Conservation (phyloP, 768 basidiomycete genomes). For the Tricholomella constricta region DNA sequence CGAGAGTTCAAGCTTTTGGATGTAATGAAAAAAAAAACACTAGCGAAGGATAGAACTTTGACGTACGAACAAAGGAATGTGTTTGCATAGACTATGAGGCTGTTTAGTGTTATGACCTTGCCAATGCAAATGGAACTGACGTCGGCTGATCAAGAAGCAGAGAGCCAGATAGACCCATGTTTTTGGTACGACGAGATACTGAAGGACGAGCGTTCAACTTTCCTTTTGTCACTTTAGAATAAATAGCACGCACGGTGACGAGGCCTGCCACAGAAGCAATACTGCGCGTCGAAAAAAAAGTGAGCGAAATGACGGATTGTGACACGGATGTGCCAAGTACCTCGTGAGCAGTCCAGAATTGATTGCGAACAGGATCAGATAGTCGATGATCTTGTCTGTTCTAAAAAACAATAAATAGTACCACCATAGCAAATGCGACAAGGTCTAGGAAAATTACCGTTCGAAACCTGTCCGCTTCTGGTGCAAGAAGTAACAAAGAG, state of each 20-base stretch:
- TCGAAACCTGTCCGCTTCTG: slow-evolving; percentile 35
- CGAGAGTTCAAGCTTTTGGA: slow-evolving; percentile 30
- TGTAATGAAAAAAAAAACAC: background rate
- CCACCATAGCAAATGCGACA: background rate
- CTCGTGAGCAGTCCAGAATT: slow-evolving; percentile 34
- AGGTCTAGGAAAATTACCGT: slow-evolving; percentile 18
- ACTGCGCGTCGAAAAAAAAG: slow-evolving; percentile 8
- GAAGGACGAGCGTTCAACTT: too few relatives aligned
- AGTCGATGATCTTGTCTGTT: slow-evolving; percentile 36
- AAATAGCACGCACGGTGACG: slow-evolving; percentile 22
- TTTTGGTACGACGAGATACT: slow-evolving; percentile 32
- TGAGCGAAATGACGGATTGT: background rate
- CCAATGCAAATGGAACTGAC: slow-evolving; percentile 17
- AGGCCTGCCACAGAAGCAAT: slow-evolving; percentile 32
- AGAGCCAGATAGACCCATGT: slow-evolving; percentile 37
- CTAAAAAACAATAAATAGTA: slow-evolving; percentile 9
- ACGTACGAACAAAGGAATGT: slow-evolving; percentile 36
- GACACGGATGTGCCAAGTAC: slow-evolving; percentile 8
- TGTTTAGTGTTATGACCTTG: background rate
- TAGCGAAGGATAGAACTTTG: background rate
- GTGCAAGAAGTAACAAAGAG: slow-evolving; percentile 32
- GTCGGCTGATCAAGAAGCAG: slow-evolving; percentile 33
- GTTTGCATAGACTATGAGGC: slow-evolving; percentile 30
- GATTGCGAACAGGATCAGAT: slow-evolving; percentile 33
- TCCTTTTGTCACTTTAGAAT: background rate